Base-by-base conservation (phyloP, 345 rosid species). In the Heritiera fomes region DNA sequence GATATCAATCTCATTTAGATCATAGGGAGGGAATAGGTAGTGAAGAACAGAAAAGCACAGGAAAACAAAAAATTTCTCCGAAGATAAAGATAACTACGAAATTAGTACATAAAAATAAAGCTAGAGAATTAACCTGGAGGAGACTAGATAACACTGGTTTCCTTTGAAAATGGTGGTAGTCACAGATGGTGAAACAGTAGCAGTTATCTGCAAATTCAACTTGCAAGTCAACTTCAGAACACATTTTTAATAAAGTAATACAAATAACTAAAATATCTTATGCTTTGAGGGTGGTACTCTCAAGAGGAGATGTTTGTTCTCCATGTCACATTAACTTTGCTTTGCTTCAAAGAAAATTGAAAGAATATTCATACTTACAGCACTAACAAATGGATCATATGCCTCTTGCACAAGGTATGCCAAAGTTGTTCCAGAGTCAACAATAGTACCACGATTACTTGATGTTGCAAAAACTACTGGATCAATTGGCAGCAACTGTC, bases 361-460 rank as follows among this genome's bases (percentile, higher is more conserved):
- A 83, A 71, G 71, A 63, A 75, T 63, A 77, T 56, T 75, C 75
- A 49, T 55, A 91, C 98, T 93, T 90, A 97, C 99, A 63, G 97
- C 91, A 75, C 47, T 88, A 64, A 97, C 80, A 82, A 97, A 92
- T 73, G 94, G 94, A 80, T 89, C 88, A 77, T 88, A 93, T 77
- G 95, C 98, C 76, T 89, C 94, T 83, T 90, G 92, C 73, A 94
- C 93, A 53, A 97, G 89, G 82, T 97, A 97, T 10, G 98, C 92
- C 87, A 97, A 89, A 80, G 99, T 97, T 84, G 99, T 97, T 84
- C 99, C 99, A 0, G 98, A 89, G 86, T 97, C 99, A 77, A 97
- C 81, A 79, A 97, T 97, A 47, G 99, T 97, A 61, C 97, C 99
- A 61, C 89, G 90, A 80, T 82, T 90, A 82, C 79, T 89, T 58